Base-by-base conservation (phyloP, 331 rosid genomes). In the Pyrus hybrid region DNA sequence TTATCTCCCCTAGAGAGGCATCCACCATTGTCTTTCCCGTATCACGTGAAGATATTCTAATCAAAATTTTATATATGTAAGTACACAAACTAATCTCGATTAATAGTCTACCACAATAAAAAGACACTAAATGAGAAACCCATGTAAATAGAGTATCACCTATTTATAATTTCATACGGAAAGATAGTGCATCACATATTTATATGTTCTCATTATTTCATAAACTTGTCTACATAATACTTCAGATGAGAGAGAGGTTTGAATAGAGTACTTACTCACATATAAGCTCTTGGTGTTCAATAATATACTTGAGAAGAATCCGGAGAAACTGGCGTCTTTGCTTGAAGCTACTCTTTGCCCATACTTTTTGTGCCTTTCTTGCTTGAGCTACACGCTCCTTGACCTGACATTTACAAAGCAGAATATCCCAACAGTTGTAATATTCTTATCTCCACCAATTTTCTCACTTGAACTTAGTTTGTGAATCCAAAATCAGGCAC, bases 21-120 rank as follows among this genome's bases (percentile, higher is more conserved):
- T 93, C 98, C 16, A 93, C 90, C 91, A 90, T 89, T 21, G 98
- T 93, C 91, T 93, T 93, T 76, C 98, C 98, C 32, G 98, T 93
- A 72, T 93, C 98, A 54, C 96, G 96, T 8, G 98, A 93, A 69
- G 98, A 93, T 77, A 87, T 74, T 83, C 98, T 93, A 68, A 72
- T 25, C 54, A 82, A 73, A 82, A 78, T 43, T n/a, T 63, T 57
- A 72, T 49, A 7, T 68, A 57, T 73, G 47, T 70, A 51, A 70
- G 67, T 63, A 65, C 56, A 68, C 63, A 77, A 41, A 62, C 18
- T 54, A 62, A 69, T 20, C 41, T 58, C 26, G n/a, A n/a, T 37
- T 17, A 70, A 75, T 21, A 78, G 69, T 60, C 54, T 45, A 43
- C 2, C 32, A 65, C 23, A 57, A 75, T 12, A 73, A 32, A 41